Percentiles rank a stretch among this genome's conserved stretches.
These are phyloP conservation scores for Backusella morwellensis DNA, from an alignment of 192 early-diverging fungal genomes.

Conservation along the genomic window DNA sequence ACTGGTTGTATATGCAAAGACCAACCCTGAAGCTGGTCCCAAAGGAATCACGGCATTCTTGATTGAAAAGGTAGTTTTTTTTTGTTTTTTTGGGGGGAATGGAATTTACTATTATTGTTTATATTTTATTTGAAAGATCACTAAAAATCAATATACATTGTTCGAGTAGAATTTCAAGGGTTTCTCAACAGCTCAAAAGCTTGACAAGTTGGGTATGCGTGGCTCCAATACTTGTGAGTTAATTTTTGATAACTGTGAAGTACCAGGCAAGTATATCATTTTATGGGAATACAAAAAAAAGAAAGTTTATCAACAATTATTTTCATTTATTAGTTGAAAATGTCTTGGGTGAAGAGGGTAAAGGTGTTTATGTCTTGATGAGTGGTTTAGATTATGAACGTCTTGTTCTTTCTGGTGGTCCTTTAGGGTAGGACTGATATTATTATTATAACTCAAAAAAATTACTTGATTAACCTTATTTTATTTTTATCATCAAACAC, in stretches of 20 bases:
- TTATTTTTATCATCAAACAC: not conserved
- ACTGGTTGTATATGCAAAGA: conserved; percentile 93
- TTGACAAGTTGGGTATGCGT: conserved; percentile 96
- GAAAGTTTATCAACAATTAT: not conserved
- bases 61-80: conserved; percentile 66
- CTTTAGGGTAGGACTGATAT: conserved; percentile 61
- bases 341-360: conserved; percentile 76
- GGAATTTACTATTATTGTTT: not conserved
- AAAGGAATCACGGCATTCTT: conserved; percentile 95
- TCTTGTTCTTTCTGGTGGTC: conserved; percentile 86
- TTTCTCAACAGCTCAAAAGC: conserved; percentile 81
- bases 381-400: conserved; percentile 91
- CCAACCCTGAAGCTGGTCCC: conserved; percentile 71
- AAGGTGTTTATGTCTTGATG: conserved; percentile 96
- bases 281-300: not conserved
- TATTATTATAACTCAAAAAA: not conserved
- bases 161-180: conserved; percentile 65
- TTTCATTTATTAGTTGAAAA: conserved; percentile 58
- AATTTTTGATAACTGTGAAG: conserved; percentile 90
- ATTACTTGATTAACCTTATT: not conserved
- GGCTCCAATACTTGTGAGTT: conserved; percentile 95
- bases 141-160: not conserved
- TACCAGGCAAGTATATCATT: conserved; percentile 55
- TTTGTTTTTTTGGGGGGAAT: not conserved
- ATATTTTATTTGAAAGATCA: not conserved